Evolutionary conservation across 2,329 filamentous ascomycete species (phyloP), one percentile per base, ranked within the genome.

Genomic region (Gnomoniopsis sp.): DNA sequence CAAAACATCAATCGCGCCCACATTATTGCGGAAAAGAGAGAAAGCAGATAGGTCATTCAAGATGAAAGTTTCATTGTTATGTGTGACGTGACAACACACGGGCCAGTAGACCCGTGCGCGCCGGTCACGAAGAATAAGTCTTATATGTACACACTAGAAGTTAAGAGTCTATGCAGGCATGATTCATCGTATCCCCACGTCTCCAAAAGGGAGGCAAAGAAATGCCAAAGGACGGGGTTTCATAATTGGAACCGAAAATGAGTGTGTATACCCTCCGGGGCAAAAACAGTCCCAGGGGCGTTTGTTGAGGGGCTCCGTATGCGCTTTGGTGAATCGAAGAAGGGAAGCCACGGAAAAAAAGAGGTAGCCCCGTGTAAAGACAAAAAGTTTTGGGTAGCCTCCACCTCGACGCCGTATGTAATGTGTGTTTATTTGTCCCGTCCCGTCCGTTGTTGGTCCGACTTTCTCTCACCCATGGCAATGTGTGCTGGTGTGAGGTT

Each of bases 81-180:
- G n/a, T n/a, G 17, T 10, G 41, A n/a, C 41, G 19, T 6, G 19
- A 19, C 15, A 44, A 19, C n/a, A 10, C 17, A 17, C 41, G 17
- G 6, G 15, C 15, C 41, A 10, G 6, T 15, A 33, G 50, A 36
- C 34, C 17, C 3, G 41, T 21, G 43, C 11, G 41, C 15, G 23
- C 12, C 44, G 22, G 23, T 12, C 12, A n/a, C 8, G 10, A 41
- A 10, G 10, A 38, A 48, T 55, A 55, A 51, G 17, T 58, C 23
- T 51, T 54, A 61, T 53, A 47, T 61, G 22, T 61, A 59, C 57
- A 61, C 59, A 61, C 26, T 59, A 61, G 59, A 61, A 61, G n/a
- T 59, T 61, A 47, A 52, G 46, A 43, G 51, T 49, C 59, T 61
- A 61, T 61, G 59, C 59, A 55, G 57, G 59, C 59, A 55, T 57